Base-by-base conservation (phyloP, 495 filamentous ascomycete species). In the Hypoxylon fragiforme region DNA sequence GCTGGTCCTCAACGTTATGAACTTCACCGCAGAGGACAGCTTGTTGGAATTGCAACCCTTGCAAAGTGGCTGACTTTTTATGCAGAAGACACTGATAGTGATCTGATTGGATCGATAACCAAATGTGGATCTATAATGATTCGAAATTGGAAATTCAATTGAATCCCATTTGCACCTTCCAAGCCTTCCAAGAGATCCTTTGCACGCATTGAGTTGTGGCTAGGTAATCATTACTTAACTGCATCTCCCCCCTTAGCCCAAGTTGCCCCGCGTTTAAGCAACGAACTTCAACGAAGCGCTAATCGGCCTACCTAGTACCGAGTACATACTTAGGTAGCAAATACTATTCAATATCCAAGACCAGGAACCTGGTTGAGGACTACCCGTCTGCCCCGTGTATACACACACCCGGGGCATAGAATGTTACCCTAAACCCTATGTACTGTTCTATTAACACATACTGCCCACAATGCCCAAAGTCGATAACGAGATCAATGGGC, bases 401-500 rank as follows among this genome's bases (percentile, higher is more conserved):
- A 18, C 4, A 13, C 4, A 15, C 13, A n/a, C n/a, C n/a, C n/a
- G n/a, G n/a, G n/a, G n/a, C n/a, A 37, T 13, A 16, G 34, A 18
- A 16, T 37, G 13, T 13, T 18, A 44, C 40, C 38, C 28, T 24
- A 16, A n/a, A n/a, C n/a, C n/a, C n/a, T n/a, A n/a, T n/a, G n/a
- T n/a, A n/a, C n/a, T n/a, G n/a, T n/a, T n/a, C n/a, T n/a, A n/a
- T n/a, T n/a, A n/a, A n/a, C n/a, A n/a, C n/a, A n/a, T n/a, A n/a
- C n/a, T n/a, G n/a, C n/a, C n/a, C 11, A 31, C 47, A 37, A 69
- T 70, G 67, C 16, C 63, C 1, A 38, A 30, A 35, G 45, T 71
- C 18, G 67, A 79, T 53, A 84, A 85, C 60, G 73, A 79, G 24
- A 72, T 85, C 45, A 68, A 62, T 14, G 83, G 82, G 54, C 78